Evolutionary conservation across 2,329 filamentous ascomycete genomes (phyloP).

Genomic region (Cylindrodendrum hubeiense): DNA sequence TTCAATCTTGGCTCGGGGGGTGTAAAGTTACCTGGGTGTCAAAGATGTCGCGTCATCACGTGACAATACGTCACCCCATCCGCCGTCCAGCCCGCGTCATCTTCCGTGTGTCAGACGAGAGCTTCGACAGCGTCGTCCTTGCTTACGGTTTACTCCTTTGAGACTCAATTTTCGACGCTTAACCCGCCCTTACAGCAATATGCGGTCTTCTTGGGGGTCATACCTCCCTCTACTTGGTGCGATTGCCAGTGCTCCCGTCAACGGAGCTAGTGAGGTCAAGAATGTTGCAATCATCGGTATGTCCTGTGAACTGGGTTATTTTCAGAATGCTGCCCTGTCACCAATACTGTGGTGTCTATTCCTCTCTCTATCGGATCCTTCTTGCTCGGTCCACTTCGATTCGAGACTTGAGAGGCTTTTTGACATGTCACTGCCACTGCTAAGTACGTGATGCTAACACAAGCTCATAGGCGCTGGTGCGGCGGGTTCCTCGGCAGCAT

Average conservation of each 20-base stretch:
- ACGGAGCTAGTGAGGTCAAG: conserved; percentile 37
- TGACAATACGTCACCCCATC: conserved; percentile 14
- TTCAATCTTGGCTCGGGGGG: no score
- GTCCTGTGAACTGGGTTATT: conserved; percentile 26
- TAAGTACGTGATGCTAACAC: conserved; percentile 20
- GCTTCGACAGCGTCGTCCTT: not conserved
- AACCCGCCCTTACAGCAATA: conserved; percentile 12
- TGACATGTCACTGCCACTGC: not conserved
- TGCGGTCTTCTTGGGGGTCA: conserved; percentile 31
- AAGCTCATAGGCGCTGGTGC: conserved; percentile 82
- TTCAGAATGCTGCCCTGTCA: not conserved
- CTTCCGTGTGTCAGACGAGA: not conserved
- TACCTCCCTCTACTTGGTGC: conserved; percentile 35
- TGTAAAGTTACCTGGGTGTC: no score
- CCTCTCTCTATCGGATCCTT: not conserved
- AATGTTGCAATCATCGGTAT: conserved; percentile 54
- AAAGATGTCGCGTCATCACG: conserved; percentile 2
- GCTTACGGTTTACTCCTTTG: not conserved
- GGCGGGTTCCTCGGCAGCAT: conserved; percentile 88
- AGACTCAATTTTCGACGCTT: not conserved
- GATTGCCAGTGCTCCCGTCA: conserved; percentile 26
- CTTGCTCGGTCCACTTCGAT: not conserved
- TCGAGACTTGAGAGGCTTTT: not conserved
- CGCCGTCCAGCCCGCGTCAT: conserved; percentile 7
- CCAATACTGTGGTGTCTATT: not conserved